phyloP scores from a whole-genome alignment of 2,329 filamentous ascomycete genomes.

The Ophiostoma pallidulum region DNA sequence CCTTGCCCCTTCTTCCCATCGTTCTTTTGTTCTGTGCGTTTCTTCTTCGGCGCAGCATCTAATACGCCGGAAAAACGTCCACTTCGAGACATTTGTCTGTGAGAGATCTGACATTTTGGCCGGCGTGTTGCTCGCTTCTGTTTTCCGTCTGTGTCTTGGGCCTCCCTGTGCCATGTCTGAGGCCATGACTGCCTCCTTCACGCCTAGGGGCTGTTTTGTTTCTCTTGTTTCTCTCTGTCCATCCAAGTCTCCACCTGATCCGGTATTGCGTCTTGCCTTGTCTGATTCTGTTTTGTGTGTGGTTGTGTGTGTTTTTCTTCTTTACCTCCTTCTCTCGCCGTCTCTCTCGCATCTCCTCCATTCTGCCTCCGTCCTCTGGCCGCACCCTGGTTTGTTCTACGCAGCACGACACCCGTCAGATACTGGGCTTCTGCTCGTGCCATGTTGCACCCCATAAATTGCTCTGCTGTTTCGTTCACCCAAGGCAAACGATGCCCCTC shows the following conservation, averaged over 20 bases:
- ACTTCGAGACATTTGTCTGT: no score
- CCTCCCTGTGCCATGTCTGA: not conserved
- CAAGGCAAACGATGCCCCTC: no score
- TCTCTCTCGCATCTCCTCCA: not conserved
- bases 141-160: no score
- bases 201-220: no score
- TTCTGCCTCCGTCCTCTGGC: no score
- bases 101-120: no score
- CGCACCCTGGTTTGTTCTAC: not conserved
- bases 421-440: not conserved
- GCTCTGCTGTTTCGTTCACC: not conserved
- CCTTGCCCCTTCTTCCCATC: not conserved
- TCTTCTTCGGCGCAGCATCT: no score
- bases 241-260: no score
- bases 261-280: no score
- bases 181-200: not conserved
- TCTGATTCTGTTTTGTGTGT: no score
- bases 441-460: not conserved
- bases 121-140: no score
- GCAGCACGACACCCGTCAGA: constrained; percentile 11
- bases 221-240: not conserved
- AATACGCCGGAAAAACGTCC: no score
- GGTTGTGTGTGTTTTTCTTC: not conserved
- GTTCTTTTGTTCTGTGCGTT: not conserved
- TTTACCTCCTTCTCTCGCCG: not conserved